A percentile compares a stretch with the other conserved stretches of the same genome.
These are phyloP conservation scores for Raddia distichophylla DNA, from an alignment of 176 grass and related monocot genomes.

Conservation along the genomic window DNA sequence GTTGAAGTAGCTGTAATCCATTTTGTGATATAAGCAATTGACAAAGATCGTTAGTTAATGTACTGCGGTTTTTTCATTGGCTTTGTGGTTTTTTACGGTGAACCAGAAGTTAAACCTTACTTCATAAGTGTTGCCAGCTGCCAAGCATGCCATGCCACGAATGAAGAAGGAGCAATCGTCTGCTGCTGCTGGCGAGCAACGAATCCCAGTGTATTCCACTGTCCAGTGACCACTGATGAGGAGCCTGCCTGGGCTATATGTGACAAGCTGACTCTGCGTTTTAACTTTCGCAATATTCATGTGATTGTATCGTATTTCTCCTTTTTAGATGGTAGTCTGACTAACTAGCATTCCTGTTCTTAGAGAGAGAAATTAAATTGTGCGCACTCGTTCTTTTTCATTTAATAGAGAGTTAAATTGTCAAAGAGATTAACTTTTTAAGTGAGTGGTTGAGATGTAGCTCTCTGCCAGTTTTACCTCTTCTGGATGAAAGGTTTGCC, in stretches of 20 bases:
- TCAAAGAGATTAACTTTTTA: background rate
- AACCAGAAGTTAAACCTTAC: too few relatives aligned
- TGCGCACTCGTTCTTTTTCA: too few relatives aligned
- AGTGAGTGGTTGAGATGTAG: constrained; percentile 18
- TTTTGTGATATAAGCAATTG: constrained; percentile 31
- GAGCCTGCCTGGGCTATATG: background rate
- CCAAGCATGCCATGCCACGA: too few relatives aligned
- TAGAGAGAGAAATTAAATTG: too few relatives aligned
- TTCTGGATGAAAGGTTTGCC: background rate
- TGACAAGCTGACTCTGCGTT: background rate
- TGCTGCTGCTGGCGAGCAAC: background rate
- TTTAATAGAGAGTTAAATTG: background rate
- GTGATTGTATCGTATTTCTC: background rate
- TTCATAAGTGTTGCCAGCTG: too few relatives aligned
- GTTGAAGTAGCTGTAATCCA: constrained; percentile 22
- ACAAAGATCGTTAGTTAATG: background rate
- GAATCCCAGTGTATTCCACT: background rate
- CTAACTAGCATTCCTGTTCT: background rate
- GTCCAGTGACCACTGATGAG: background rate
- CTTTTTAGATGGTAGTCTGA: background rate
- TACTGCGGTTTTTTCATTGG: too few relatives aligned
- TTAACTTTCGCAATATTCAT: background rate
- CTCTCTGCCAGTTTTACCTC: constrained; percentile 13
- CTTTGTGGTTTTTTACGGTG: too few relatives aligned
- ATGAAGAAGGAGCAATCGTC: background rate